Evolutionary conservation across 306 rosid genomes (phyloP).

Genomic region (Glycine tomentella): DNA sequence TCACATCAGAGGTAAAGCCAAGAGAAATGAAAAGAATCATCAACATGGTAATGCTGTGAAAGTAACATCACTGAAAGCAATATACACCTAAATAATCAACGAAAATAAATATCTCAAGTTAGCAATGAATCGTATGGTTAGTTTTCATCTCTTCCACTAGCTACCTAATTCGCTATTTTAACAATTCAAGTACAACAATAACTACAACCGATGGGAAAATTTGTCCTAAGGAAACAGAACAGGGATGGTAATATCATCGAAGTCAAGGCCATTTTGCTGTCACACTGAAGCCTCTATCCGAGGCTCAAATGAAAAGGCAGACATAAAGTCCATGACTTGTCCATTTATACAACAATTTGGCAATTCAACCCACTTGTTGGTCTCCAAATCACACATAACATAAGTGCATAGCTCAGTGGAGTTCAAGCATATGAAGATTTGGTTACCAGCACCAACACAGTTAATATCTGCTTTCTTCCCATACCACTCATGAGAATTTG

Average conservation of each 20-base stretch:
- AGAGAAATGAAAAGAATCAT: not conserved
- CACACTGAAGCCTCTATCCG: constrained; percentile 81
- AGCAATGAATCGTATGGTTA: constrained; percentile 33
- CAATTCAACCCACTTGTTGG: constrained; percentile 72
- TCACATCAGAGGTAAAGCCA: not conserved
- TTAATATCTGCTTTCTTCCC: constrained; percentile 85
- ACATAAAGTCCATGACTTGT: constrained; percentile 73
- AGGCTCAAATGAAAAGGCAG: constrained; percentile 86
- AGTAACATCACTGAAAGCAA: constrained; percentile 26
- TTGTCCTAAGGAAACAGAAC: not conserved
- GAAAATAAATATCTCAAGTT: constrained; percentile 34
- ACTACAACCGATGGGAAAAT: constrained; percentile 18
- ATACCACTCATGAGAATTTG: constrained; percentile 80
- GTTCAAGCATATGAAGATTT: constrained; percentile 73
- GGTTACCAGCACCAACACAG: constrained; percentile 83
- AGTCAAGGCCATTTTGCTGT: constrained; percentile 23
- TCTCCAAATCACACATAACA: constrained; percentile 64
- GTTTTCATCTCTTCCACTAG: constrained; percentile 46
- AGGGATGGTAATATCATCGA: not conserved
- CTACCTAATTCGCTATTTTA: constrained; percentile 43
- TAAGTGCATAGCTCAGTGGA: constrained; percentile 63
- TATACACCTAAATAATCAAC: constrained; percentile 20
- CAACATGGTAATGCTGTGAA: constrained; percentile 6
- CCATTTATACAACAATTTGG: constrained; percentile 78
- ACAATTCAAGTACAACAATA: constrained; percentile 41